These are phyloP conservation scores for Acacia melanoxylon DNA, from an alignment of 306 rosid species.

Conservation along the genomic window DNA sequence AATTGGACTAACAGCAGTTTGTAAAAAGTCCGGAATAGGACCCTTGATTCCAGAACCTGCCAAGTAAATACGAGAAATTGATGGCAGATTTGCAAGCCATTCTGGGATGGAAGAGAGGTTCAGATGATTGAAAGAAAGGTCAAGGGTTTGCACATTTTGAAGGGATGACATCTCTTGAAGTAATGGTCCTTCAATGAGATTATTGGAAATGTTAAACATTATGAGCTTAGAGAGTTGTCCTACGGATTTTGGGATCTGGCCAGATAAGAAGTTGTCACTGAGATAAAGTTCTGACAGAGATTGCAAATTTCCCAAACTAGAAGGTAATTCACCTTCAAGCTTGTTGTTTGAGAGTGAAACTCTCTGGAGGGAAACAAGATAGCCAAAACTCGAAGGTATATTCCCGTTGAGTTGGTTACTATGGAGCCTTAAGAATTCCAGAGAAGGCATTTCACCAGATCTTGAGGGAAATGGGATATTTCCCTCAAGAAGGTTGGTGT, in stretches of 20 bases:
- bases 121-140: conserved; percentile 62
- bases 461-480: conserved; percentile 58
- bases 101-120: conserved; percentile 50
- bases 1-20: conserved; percentile 35
- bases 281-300: conserved; percentile 54
- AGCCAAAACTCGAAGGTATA: conserved; percentile 47
- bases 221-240: conserved; percentile 56
- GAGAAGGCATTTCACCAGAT: conserved; percentile 46
- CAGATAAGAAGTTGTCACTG: conserved; percentile 48
- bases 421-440: conserved; percentile 52
- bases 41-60: conserved; percentile 68
- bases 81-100: conserved; percentile 49
- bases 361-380: conserved; percentile 51
- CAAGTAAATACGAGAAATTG: conserved; percentile 47
- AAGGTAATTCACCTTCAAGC: conserved; percentile 60
- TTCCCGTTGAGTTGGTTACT: conserved; percentile 49
- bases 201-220: conserved; percentile 44
- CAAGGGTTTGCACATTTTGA: conserved; percentile 52
- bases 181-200: conserved; percentile 54
- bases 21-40: conserved; percentile 43
- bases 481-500: conserved; percentile 57
- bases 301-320: conserved; percentile 49
- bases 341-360: conserved; percentile 53
- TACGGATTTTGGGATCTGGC: conserved; percentile 57
- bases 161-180: conserved; percentile 63